Evolutionary conservation across 2,329 filamentous ascomycete genomes (phyloP).

Genomic region (Neonectria coccinea): DNA sequence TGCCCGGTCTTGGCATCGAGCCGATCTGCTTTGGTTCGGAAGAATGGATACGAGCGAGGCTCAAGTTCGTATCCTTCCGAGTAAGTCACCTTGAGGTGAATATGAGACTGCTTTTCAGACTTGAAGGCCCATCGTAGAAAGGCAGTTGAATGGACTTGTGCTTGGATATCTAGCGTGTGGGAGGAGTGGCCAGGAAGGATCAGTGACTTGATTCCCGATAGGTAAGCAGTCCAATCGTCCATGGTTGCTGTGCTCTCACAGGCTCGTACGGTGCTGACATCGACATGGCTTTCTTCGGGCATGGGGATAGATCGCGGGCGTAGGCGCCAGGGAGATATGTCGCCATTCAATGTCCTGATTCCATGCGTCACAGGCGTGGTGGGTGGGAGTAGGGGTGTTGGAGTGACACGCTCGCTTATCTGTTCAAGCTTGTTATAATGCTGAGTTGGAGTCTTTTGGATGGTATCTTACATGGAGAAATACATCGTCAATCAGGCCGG

Average conservation of each 20-base stretch:
- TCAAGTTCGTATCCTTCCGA: constrained; percentile 34
- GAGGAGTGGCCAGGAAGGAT: constrained; percentile 7
- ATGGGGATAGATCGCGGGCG: constrained; percentile 28
- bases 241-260: constrained; percentile 3
- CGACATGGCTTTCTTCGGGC: constrained; percentile 18
- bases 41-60: constrained; percentile 31
- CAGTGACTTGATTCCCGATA: constrained; percentile 13
- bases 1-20: constrained; percentile 20
- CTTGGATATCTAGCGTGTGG: constrained; percentile 26
- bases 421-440: background rate
- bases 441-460: too few species aligned
- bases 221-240: constrained; percentile 6
- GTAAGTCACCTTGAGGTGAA: constrained; percentile 25
- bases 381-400: background rate
- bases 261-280: constrained; percentile 7
- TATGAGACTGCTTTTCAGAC: constrained; percentile 7
- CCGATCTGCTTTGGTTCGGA: constrained; percentile 30
- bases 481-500: constrained; percentile 23
- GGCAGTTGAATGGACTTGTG: constrained; percentile 28
- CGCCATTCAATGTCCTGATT: constrained; percentile 30
- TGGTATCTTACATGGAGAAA: constrained; percentile 26
- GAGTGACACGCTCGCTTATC: constrained; percentile 28
- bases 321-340: constrained; percentile 30
- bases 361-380: constrained; percentile 20
- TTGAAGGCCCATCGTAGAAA: constrained; percentile 28